Percentiles rank a stretch among this genome's conserved stretches.
phyloP scores from a whole-genome alignment of 2,329 filamentous ascomycete genomes.

The Alternaria gansuensis region DNA sequence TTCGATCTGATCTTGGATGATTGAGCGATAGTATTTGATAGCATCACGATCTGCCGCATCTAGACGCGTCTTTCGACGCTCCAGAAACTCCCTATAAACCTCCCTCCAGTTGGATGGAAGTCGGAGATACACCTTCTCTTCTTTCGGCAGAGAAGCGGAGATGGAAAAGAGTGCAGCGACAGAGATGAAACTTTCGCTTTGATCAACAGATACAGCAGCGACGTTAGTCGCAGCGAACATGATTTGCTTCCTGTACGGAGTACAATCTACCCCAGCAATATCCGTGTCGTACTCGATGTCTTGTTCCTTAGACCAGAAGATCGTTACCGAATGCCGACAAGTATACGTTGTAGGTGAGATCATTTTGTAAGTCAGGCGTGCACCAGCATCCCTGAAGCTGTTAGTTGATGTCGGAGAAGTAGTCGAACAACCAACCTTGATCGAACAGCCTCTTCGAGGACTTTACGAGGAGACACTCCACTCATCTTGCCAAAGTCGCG shows the following conservation, averaged over 20 bases:
- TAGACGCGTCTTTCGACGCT: slow-evolving; percentile 72
- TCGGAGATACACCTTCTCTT: slow-evolving; percentile 83
- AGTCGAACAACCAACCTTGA: slow-evolving; percentile 65
- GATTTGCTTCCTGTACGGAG: slow-evolving; percentile 58
- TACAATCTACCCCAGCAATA: slow-evolving; percentile 55
- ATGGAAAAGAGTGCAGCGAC: slow-evolving; percentile 83
- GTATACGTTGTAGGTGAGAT: slow-evolving; percentile 79
- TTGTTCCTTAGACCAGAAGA: slow-evolving; percentile 82
- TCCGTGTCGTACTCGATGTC: slow-evolving; percentile 58
- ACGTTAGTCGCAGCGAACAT: slow-evolving; percentile 77
- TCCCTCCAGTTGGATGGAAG: slow-evolving; percentile 84
- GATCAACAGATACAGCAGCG: slow-evolving; percentile 76
- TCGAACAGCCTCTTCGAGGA: slow-evolving; percentile 87
- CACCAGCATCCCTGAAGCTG: slow-evolving; percentile 70
- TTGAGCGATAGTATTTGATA: slow-evolving; percentile 72
- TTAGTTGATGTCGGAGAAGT: slow-evolving; percentile 4
- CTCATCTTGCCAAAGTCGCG: slow-evolving; percentile 86
- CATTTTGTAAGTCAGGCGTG: slow-evolving; percentile 71
- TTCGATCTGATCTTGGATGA: slow-evolving; percentile 74
- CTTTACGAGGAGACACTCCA: slow-evolving; percentile 77
- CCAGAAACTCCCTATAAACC: slow-evolving; percentile 81
- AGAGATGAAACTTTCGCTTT: slow-evolving; percentile 87
- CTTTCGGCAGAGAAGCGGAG: slow-evolving; percentile 78
- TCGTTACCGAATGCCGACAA: slow-evolving; percentile 76
- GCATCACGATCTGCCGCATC: slow-evolving; percentile 75